These are phyloP conservation scores for Nannochloropsis salina DNA, from an alignment of 108 stramenopile species.

Conservation along the genomic window DNA sequence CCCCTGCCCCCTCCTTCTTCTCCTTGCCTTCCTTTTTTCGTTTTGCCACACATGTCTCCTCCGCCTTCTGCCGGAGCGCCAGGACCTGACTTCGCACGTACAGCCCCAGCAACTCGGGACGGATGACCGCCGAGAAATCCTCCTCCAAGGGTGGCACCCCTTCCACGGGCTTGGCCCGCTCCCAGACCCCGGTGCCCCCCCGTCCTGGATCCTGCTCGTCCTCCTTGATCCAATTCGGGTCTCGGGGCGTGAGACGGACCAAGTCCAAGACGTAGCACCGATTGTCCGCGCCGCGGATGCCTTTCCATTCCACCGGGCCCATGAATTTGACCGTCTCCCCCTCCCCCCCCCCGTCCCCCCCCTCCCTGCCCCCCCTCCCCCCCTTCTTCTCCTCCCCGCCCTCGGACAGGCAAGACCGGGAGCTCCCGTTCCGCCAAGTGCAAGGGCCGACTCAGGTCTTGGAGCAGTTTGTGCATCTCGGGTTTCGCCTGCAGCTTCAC, in stretches of 20 bases:
- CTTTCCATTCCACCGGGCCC: constrained; percentile 82
- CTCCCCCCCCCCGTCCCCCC: not conserved
- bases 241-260: constrained; percentile 78
- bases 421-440: constrained; percentile 41
- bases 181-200: not conserved
- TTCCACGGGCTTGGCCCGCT: not conserved
- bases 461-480: constrained; percentile 68
- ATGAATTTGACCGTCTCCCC: constrained; percentile 55
- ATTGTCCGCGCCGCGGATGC: constrained; percentile 78
- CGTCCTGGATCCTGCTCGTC: not conserved
- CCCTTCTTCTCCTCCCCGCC: not conserved
- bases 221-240: constrained; percentile 80
- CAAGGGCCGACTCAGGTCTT: not conserved
- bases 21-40: constrained; percentile 22
- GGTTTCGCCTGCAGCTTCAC: constrained; percentile 62
- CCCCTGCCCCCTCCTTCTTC: constrained; percentile 41
- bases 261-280: constrained; percentile 84
- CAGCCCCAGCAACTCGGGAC: constrained; percentile 70
- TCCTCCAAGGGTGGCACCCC: constrained; percentile 20
- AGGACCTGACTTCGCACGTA: constrained; percentile 62
- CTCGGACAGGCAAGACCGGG: constrained; percentile 30
- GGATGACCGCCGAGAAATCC: constrained; percentile 61
- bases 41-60: not conserved
- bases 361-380: not conserved
- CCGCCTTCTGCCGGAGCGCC: constrained; percentile 28